These are phyloP conservation scores for Gloeophyllum trabeum DNA, from an alignment of 768 basidiomycete genomes.

Conservation along the genomic window DNA sequence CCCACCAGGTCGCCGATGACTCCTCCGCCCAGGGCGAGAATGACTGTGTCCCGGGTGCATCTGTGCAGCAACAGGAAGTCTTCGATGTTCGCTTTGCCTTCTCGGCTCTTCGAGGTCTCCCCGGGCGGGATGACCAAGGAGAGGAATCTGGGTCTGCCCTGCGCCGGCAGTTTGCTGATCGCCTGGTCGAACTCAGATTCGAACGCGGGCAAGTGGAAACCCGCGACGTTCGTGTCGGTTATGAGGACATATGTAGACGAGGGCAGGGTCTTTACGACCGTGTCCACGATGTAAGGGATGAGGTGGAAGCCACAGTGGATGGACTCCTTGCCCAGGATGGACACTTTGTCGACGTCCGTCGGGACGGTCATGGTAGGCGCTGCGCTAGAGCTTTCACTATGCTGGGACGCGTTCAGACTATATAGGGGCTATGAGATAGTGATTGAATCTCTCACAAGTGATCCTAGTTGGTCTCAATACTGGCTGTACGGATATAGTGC, in stretches of 20 bases:
- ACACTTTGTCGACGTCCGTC: slow-evolving; percentile 63
- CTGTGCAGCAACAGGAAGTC: slow-evolving; percentile 82
- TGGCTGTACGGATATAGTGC: no score
- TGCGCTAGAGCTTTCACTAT: not conserved
- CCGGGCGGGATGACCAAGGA: slow-evolving; percentile 78
- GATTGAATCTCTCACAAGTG: no score
- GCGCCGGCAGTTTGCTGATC: slow-evolving; percentile 16
- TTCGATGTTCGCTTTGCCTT: slow-evolving; percentile 88
- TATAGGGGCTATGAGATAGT: no score
- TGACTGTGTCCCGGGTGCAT: slow-evolving; percentile 88
- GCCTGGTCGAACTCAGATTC: slow-evolving; percentile 46
- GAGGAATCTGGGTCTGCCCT: slow-evolving; percentile 52
- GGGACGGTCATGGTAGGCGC: slow-evolving; percentile 11
- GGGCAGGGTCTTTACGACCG: slow-evolving; percentile 56
- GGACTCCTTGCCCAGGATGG: slow-evolving; percentile 74
- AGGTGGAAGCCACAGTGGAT: slow-evolving; percentile 96
- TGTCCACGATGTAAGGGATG: slow-evolving; percentile 72
- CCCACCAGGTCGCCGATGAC: slow-evolving; percentile 96
- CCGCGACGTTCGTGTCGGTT: slow-evolving; percentile 86
- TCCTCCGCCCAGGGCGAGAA: slow-evolving; percentile 91
- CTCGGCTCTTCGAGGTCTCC: slow-evolving; percentile 84
- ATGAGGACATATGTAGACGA: slow-evolving; percentile 86
- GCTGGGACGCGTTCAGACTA: not conserved
- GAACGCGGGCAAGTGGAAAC: slow-evolving; percentile 64
- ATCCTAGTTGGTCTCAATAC: no score